Conservation (phyloP, 768 basidiomycete species). For the Erythrobasidium yunnanense region DNA sequence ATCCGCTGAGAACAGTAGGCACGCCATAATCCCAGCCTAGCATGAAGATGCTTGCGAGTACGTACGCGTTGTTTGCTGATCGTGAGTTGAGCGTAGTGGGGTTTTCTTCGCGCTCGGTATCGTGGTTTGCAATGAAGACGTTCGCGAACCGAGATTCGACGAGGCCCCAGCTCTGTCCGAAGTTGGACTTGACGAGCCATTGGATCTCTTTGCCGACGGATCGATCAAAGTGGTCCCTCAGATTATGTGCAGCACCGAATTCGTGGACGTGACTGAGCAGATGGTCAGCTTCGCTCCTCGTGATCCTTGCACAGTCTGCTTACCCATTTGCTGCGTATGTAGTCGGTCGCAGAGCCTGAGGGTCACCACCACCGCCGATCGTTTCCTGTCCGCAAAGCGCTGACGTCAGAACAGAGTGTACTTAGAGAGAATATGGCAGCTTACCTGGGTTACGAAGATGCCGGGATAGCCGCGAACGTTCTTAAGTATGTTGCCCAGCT, state of each 20-base stretch:
- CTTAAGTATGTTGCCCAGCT: not conserved
- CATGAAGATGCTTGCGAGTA: not conserved
- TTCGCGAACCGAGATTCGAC: not conserved
- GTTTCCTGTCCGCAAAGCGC: too few relatives aligned
- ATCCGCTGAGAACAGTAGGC: not conserved
- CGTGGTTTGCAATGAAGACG: constrained; percentile 7
- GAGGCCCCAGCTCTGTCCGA: not conserved
- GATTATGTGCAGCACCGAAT: too few relatives aligned
- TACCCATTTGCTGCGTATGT: too few relatives aligned
- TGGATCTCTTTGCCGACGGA: not conserved
- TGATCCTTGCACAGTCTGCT: too few relatives aligned
- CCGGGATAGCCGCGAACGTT: not conserved
- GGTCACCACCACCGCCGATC: too few relatives aligned
- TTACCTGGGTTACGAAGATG: not conserved
- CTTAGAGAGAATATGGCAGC: too few relatives aligned
- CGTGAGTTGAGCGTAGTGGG: not conserved
- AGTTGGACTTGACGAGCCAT: not conserved
- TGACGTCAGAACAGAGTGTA: too few relatives aligned
- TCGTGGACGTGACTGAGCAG: too few relatives aligned
- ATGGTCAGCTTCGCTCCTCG: too few relatives aligned
- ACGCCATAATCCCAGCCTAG: not conserved
- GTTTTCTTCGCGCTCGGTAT: not conserved
- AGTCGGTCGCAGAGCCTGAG: too few relatives aligned
- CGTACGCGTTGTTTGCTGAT: not conserved
- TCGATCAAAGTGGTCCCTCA: too few relatives aligned